phyloP scores from a whole-genome alignment of 495 filamentous ascomycete species.

The Penicillium steckii region DNA sequence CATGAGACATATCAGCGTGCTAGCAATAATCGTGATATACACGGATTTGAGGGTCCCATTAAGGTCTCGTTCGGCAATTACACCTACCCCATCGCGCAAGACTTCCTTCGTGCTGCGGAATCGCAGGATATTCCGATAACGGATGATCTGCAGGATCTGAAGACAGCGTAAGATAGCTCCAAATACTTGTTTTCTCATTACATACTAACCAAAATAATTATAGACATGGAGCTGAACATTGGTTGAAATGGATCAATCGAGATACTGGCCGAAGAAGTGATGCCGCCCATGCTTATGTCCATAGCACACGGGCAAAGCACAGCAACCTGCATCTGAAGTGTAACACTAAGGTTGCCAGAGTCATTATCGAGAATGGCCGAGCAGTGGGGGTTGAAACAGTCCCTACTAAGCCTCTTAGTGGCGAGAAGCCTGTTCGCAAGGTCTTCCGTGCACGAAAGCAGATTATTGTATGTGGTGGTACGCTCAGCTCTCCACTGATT shows the following conservation, averaged over 20 bases:
- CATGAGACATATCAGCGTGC: constrained; percentile 81
- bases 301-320: constrained; percentile 64
- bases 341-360: constrained; percentile 81
- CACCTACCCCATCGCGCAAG: constrained; percentile 68
- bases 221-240: constrained; percentile 40
- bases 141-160: constrained; percentile 68
- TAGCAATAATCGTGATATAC: constrained; percentile 70
- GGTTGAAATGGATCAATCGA: constrained; percentile 69
- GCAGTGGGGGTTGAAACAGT: constrained; percentile 62
- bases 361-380: constrained; percentile 69
- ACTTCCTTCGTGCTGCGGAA: constrained; percentile 78
- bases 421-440: constrained; percentile 45
- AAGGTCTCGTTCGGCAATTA: constrained; percentile 84
- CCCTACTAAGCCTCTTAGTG: constrained; percentile 53
- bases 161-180: constrained; percentile 49
- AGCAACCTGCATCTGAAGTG: constrained; percentile 72
- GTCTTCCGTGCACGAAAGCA: constrained; percentile 73
- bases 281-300: constrained; percentile 73
- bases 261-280: constrained; percentile 62
- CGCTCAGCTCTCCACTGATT: constrained; percentile 75
- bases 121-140: constrained; percentile 72
- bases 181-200: too few species aligned
- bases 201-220: not conserved
- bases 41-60: constrained; percentile 80
- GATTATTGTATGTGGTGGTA: constrained; percentile 75